Conservation (phyloP, 163 green algal species). For the Volvox carteri region DNA sequence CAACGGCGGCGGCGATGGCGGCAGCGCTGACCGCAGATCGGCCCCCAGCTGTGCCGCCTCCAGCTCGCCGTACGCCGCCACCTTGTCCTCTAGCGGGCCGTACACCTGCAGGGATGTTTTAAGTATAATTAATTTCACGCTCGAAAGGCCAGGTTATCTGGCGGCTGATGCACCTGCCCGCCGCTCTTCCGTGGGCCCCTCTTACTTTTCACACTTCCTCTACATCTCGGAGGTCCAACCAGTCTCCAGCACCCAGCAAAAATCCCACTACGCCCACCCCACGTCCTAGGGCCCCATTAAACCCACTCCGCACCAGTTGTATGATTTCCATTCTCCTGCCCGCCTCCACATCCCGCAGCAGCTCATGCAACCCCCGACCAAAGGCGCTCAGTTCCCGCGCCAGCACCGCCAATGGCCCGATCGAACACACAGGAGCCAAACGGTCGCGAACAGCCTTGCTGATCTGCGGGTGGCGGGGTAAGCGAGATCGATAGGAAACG, state of each 20-base stretch:
- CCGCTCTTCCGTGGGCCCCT: too few relatives aligned
- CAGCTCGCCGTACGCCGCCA: slow-evolving; percentile 55
- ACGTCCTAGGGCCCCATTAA: too few relatives aligned
- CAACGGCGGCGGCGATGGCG: background rate
- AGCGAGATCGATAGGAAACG: background rate
- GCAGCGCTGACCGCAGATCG: slow-evolving; percentile 47
- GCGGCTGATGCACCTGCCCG: too few relatives aligned
- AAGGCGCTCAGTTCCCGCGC: slow-evolving; percentile 38
- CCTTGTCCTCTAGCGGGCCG: slow-evolving; percentile 60
- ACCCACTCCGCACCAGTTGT: slow-evolving; percentile 1
- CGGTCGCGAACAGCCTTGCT: slow-evolving; percentile 31
- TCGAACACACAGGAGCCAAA: background rate
- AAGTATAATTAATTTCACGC: too few relatives aligned
- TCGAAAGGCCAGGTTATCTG: too few relatives aligned
- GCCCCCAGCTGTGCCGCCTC: slow-evolving; percentile 52
- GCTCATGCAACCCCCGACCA: slow-evolving; percentile 29
- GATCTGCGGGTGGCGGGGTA: slow-evolving; percentile 18
- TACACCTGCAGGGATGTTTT: too few relatives aligned
- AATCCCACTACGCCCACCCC: too few relatives aligned
- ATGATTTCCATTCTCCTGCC: slow-evolving; percentile 5
- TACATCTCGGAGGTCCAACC: too few relatives aligned
- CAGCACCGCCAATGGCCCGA: slow-evolving; percentile 28
- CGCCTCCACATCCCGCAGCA: slow-evolving; percentile 43
- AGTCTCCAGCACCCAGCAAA: background rate
- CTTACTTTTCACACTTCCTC: too few relatives aligned